phyloP scores from a whole-genome alignment of 805 yeast genomes.

The Kazachstania kunashirensis region DNA sequence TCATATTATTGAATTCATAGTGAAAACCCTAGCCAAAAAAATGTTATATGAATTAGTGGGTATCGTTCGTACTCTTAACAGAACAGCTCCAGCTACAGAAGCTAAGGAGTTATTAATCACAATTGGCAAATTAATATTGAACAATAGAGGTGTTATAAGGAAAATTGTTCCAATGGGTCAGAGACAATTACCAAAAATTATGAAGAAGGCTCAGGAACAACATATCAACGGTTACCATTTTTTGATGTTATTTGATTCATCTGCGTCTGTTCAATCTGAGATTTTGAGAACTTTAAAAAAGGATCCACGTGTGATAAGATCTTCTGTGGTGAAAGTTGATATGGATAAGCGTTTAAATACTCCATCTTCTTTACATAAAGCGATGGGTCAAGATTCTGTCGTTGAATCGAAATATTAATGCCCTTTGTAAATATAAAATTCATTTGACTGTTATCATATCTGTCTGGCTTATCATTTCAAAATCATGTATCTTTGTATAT shows the following conservation, averaged over 20 bases:
- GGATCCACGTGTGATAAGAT: constrained; percentile 86
- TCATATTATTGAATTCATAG: too few species aligned
- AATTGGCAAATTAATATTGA: constrained; percentile 70
- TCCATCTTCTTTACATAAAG: constrained; percentile 48
- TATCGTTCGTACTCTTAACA: constrained; percentile 70
- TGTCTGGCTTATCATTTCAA: too few species aligned
- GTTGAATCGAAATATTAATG: constrained; percentile 10
- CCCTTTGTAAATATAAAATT: not conserved
- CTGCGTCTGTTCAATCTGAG: constrained; percentile 79
- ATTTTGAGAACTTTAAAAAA: constrained; percentile 66
- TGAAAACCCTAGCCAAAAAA: too few species aligned
- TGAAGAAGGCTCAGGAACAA: constrained; percentile 76
- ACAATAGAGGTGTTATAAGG: constrained; percentile 91
- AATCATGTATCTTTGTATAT: too few species aligned
- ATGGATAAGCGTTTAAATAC: constrained; percentile 43
- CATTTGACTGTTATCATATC: too few species aligned
- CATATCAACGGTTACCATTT: constrained; percentile 90
- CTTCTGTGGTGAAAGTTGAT: constrained; percentile 58
- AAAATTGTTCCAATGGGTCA: constrained; percentile 72
- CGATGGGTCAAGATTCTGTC: constrained; percentile 22
- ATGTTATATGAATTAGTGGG: constrained; percentile 91
- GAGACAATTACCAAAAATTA: constrained; percentile 60
- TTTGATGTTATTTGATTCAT: constrained; percentile 75
- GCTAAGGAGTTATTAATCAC: constrained; percentile 58
- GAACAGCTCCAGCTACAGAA: constrained; percentile 42